phyloP scores from a whole-genome alignment of 164 flowering plant species.

The Hamamelis virginiana region DNA sequence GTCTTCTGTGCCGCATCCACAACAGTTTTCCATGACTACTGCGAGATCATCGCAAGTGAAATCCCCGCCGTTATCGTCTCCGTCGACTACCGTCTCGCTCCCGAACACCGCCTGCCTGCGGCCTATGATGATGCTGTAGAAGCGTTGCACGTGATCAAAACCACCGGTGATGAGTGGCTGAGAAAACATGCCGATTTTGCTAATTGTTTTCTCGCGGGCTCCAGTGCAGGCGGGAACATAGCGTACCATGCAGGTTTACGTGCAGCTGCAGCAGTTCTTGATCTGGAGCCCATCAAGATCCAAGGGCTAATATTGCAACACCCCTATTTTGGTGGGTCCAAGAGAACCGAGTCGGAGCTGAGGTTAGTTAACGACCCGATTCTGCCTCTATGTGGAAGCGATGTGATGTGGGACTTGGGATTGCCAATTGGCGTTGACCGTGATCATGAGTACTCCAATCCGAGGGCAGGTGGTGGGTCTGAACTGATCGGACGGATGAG shows the following conservation, averaged over 20 bases:
- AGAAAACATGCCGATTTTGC: constrained; percentile 17
- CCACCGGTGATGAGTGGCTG: constrained; percentile 25
- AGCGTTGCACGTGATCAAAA: constrained; percentile 34
- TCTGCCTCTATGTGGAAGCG: constrained; percentile 20
- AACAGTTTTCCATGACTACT: constrained; percentile 19
- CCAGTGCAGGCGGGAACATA: constrained; percentile 32
- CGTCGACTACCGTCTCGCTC: constrained; percentile 57
- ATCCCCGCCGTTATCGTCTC: constrained; percentile 33
- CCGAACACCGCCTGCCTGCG: constrained; percentile 60
- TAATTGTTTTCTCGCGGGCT: constrained; percentile 24
- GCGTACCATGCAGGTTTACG: constrained; percentile 24
- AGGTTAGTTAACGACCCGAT: constrained; percentile 18
- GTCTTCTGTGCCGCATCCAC: constrained; percentile 24
- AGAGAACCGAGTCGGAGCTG: constrained; percentile 32
- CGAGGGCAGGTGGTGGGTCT: constrained; percentile 10
- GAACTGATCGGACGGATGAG: constrained; percentile 1
- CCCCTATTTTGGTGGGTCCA: constrained; percentile 33
- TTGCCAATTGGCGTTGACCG: constrained; percentile 39
- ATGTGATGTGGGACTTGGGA: constrained; percentile 38
- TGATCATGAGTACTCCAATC: constrained; percentile 40
- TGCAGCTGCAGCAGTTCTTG: neutral
- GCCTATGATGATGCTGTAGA: constrained; percentile 57
- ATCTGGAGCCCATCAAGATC: constrained; percentile 31
- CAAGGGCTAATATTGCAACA: constrained; percentile 36
- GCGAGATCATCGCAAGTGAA: constrained; percentile 21